Percentiles rank a stretch among this genome's conserved stretches.
Evolutionary conservation across 257 asterid genomes (phyloP).

Genomic region (Solanum bulbocastanum): DNA sequence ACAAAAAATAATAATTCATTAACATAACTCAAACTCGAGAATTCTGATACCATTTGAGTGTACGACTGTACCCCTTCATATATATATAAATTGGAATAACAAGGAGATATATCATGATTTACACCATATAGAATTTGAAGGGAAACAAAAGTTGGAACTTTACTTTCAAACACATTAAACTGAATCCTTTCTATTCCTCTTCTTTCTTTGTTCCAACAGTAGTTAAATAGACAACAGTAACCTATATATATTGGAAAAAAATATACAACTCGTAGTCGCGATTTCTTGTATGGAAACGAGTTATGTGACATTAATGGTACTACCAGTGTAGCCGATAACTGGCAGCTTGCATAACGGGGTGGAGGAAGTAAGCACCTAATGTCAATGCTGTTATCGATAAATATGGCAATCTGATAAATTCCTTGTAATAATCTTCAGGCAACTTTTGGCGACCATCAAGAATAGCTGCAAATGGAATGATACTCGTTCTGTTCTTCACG

Average conservation of each 20-base stretch:
- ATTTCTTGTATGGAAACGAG: not conserved
- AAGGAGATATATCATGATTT: not conserved
- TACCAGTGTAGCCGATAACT: slow-evolving; percentile 91
- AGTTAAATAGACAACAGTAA: not conserved
- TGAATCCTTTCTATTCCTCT: not conserved
- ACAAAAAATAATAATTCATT: too few species aligned
- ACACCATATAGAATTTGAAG: not conserved
- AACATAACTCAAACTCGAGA: not conserved
- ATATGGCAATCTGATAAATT: slow-evolving; percentile 76
- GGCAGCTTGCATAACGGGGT: slow-evolving; percentile 87
- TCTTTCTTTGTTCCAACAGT: not conserved
- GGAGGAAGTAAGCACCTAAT: slow-evolving; percentile 76
- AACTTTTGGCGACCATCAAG: slow-evolving; percentile 91
- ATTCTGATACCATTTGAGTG: not conserved
- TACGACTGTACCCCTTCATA: too few species aligned
- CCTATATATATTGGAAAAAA: not conserved
- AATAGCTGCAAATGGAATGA: slow-evolving; percentile 86
- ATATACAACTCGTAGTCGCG: not conserved
- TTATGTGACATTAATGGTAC: not conserved
- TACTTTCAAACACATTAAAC: not conserved
- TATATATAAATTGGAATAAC: not conserved
- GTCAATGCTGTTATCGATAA: slow-evolving; percentile 60
- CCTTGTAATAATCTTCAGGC: slow-evolving; percentile 70
- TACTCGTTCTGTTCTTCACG: slow-evolving; percentile 70
- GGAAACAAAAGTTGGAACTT: not conserved